Percentiles rank a stretch among this genome's conserved stretches.
Evolutionary conservation across 148 eudicot genomes (phyloP).

Genomic region (Drosera capensis): DNA sequence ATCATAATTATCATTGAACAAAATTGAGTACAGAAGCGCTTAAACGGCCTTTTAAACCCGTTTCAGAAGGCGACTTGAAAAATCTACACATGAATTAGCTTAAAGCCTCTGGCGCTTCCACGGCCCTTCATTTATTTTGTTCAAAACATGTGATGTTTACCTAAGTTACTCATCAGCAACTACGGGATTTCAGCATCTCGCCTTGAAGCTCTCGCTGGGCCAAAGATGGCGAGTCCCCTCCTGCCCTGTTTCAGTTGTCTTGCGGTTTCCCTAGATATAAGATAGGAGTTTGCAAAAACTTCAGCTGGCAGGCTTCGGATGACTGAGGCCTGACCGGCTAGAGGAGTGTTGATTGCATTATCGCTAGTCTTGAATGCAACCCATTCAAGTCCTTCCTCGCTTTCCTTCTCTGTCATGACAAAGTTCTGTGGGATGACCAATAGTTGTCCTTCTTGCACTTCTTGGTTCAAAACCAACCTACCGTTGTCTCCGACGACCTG

Average conservation of each 20-base stretch:
- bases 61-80: no score
- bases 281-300: constrained; percentile 41
- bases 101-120: no score
- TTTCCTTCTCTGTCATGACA: constrained; percentile 41
- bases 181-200: neutral
- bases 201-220: neutral
- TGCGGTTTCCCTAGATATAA: constrained; percentile 35
- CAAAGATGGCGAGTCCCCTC: constrained; percentile 11
- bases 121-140: no score
- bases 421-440: constrained; percentile 66
- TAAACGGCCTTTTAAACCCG: no score
- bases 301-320: constrained; percentile 44
- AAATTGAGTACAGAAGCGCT: no score
- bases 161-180: neutral
- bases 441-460: constrained; percentile 36
- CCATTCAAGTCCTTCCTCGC: constrained; percentile 55
- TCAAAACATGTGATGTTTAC: no score
- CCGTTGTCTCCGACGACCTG: constrained; percentile 59
- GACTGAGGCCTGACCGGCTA: constrained; percentile 51
- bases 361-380: constrained; percentile 53
- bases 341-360: constrained; percentile 38
- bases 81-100: no score
- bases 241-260: constrained; percentile 30
- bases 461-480: constrained; percentile 37
- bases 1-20: no score